A percentile compares a stretch with the other conserved stretches of the same genome.
Conservation (phyloP, 768 basidiomycete species). For the Calvatia gigantea region DNA sequence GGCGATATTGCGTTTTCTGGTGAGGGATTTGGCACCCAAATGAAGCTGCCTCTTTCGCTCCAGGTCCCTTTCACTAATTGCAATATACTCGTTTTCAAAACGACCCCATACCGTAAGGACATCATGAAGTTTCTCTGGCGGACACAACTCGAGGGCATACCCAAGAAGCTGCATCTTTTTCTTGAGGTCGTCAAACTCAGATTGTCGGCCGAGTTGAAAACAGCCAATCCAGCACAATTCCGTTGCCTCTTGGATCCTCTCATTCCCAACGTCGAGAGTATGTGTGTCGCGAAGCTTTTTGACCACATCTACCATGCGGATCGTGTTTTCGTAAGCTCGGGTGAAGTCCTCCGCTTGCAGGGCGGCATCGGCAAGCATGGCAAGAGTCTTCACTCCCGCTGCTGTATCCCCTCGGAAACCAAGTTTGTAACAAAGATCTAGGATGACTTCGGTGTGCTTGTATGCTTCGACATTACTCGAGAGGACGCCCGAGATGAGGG, state of each 20-base stretch:
- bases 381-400: constrained; percentile 79
- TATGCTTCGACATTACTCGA: constrained; percentile 84
- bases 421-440: constrained; percentile 87
- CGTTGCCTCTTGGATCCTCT: constrained; percentile 51
- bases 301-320: constrained; percentile 67
- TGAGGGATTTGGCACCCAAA: constrained; percentile 5
- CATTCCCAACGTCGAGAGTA: constrained; percentile 28
- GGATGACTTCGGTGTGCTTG: constrained; percentile 87
- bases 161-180: constrained; percentile 74
- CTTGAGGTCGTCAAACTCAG: constrained; percentile 65
- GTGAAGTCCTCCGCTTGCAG: constrained; percentile 78
- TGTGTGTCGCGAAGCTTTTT: constrained; percentile 40
- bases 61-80: constrained; percentile 39
- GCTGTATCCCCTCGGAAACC: constrained; percentile 69
- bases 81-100: constrained; percentile 64
- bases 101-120: constrained; percentile 77
- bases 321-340: constrained; percentile 67
- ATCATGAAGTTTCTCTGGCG: constrained; percentile 72
- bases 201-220: constrained; percentile 82
- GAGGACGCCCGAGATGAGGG: constrained; percentile 83
- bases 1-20: constrained; percentile 4
- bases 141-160: constrained; percentile 82
- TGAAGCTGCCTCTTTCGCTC: constrained; percentile 14
- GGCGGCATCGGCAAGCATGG: constrained; percentile 90
- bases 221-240: constrained; percentile 91